These are phyloP conservation scores for Sarcodon aspratus DNA, from an alignment of 768 basidiomycete species.

Conservation along the genomic window DNA sequence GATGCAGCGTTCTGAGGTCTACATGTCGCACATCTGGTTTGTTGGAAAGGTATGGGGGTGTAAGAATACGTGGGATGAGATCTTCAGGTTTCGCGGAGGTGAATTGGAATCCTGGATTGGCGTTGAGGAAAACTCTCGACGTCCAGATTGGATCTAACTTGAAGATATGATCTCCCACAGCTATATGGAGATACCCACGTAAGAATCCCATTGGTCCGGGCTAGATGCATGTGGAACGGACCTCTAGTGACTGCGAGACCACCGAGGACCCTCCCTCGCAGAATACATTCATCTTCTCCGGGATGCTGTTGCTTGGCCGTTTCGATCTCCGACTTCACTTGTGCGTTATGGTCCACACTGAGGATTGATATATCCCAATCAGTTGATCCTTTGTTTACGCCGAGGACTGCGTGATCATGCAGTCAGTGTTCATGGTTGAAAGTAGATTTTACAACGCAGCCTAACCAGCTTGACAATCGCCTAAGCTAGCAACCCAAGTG, in stretches of 20 bases:
- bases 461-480: constrained; percentile 63
- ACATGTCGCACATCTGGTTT: constrained; percentile 29
- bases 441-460: constrained; percentile 20
- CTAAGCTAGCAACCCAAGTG: constrained; percentile 72
- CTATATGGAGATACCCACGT: constrained; percentile 6
- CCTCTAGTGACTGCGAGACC: constrained; percentile 72
- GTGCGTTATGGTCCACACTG: constrained; percentile 62
- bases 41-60: constrained; percentile 35
- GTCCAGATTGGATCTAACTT: constrained; percentile 23
- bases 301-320: constrained; percentile 58
- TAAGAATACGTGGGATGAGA: constrained; percentile 25
- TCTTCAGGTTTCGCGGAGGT: constrained; percentile 13
- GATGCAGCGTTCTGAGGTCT: constrained; percentile 10
- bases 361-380: constrained; percentile 51
- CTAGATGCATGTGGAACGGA: constrained; percentile 22
- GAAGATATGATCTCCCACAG: constrained; percentile 26
- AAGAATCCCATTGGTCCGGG: background rate
- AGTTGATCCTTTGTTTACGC: constrained; percentile 30
- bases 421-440: constrained; percentile 1
- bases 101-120: constrained; percentile 23
- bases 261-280: constrained; percentile 60
- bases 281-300: constrained; percentile 54
- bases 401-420: constrained; percentile 20
- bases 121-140: constrained; percentile 20
- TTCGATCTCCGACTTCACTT: constrained; percentile 52